phyloP scores from a whole-genome alignment of 2,329 filamentous ascomycete species.

The Drechslerella coelobrocha region DNA sequence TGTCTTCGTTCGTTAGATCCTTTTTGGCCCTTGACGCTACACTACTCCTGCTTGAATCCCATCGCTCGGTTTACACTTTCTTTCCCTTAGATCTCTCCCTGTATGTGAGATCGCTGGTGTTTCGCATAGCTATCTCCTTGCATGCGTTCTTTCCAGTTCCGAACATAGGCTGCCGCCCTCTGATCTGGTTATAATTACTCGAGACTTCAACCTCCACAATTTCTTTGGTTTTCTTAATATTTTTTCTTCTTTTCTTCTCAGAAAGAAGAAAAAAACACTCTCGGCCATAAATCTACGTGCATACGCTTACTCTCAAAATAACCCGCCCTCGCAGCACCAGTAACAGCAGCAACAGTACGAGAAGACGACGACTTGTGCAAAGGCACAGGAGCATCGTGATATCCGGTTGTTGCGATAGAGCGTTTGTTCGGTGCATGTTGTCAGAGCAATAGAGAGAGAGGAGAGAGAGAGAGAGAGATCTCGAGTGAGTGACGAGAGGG shows the following conservation, averaged over 20 bases:
- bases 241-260: too few species aligned
- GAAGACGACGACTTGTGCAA: too few species aligned
- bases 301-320: too few species aligned
- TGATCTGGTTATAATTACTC: constrained; percentile 1
- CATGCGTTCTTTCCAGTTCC: constrained; percentile 30
- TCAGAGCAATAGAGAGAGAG: not conserved
- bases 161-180: constrained; percentile 17
- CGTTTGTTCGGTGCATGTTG: not conserved
- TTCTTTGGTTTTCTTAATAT: not conserved
- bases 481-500: constrained; percentile 2
- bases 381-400: too few species aligned
- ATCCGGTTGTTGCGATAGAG: too few species aligned
- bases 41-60: not conserved
- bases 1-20: not conserved
- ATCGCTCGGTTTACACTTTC: not conserved
- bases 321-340: too few species aligned
- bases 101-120: constrained; percentile 24
- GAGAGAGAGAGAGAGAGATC: not conserved
- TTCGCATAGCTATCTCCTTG: constrained; percentile 36
- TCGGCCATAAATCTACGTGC: too few species aligned
- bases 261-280: not conserved
- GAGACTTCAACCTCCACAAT: constrained; percentile 5
- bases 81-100: not conserved
- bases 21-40: not conserved
- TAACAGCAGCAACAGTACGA: too few species aligned